Evolutionary conservation across 257 asterid species (phyloP).

Genomic region (Solanum microdontum): DNA sequence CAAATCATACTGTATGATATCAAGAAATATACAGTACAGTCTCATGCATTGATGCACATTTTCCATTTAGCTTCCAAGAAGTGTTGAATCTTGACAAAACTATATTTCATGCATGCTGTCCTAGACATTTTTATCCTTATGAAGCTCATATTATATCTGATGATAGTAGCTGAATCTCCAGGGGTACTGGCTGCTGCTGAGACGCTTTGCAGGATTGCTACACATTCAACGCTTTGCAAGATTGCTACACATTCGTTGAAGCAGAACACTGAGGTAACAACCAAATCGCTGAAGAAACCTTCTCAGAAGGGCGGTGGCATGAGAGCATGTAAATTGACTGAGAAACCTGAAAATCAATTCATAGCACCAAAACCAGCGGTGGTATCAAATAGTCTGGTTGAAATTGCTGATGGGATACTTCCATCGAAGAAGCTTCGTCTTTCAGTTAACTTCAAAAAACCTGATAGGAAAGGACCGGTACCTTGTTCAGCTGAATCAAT

Average conservation of each 20-base stretch:
- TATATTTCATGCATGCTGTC: neutral
- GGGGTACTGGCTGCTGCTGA: constrained; percentile 55
- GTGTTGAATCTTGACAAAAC: neutral
- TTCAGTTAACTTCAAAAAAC: constrained; percentile 19
- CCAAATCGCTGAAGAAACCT: constrained; percentile 33
- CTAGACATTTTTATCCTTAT: neutral
- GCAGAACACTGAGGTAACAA: constrained; percentile 18
- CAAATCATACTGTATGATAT: neutral
- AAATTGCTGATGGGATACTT: constrained; percentile 23
- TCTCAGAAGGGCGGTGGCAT: constrained; percentile 17
- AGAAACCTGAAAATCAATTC: constrained; percentile 31
- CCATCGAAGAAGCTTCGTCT: constrained; percentile 62
- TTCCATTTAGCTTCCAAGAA: neutral
- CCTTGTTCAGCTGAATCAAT: constrained; percentile 29
- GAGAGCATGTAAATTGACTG: constrained; percentile 34
- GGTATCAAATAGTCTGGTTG: constrained; percentile 17
- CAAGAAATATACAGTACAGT: neutral
- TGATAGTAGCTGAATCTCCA: constrained; percentile 39
- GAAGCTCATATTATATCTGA: neutral
- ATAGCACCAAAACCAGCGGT: constrained; percentile 26
- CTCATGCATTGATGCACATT: neutral
- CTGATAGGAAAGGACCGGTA: constrained; percentile 23
- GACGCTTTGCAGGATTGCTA: constrained; percentile 56
- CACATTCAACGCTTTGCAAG: constrained; percentile 34
- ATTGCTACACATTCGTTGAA: constrained; percentile 30